These are phyloP conservation scores for Beverwykella pulmonaria DNA, from an alignment of 495 filamentous ascomycete genomes.

Conservation along the genomic window DNA sequence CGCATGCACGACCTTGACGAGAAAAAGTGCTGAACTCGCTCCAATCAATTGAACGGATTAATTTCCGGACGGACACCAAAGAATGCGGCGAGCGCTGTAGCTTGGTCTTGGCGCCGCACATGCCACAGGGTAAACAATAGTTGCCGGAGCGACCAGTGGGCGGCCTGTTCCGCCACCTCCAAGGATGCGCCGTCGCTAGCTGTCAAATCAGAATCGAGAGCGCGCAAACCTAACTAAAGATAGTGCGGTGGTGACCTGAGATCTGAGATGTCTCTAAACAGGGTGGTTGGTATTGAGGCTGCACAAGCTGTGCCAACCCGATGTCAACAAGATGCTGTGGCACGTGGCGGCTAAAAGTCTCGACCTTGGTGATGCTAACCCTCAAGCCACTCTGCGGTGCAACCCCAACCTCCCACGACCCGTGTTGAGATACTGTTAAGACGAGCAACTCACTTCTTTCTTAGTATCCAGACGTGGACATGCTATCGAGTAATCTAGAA, in stretches of 20 bases:
- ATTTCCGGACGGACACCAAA: background rate
- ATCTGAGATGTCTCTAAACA: too few species aligned
- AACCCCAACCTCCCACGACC: too few species aligned
- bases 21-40: background rate
- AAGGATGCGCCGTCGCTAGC: too few species aligned
- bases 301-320: background rate
- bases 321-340: too few species aligned
- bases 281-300: background rate
- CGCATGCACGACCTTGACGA: constrained; percentile 7
- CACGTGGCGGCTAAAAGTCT: too few species aligned
- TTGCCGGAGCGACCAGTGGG: constrained; percentile 7
- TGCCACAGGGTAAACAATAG: constrained; percentile 17
- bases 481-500: background rate
- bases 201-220: too few species aligned
- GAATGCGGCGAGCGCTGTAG: background rate
- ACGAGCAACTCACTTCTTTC: too few species aligned
- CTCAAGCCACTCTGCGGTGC: too few species aligned
- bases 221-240: too few species aligned
- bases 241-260: too few species aligned
- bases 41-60: constrained; percentile 8
- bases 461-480: background rate
- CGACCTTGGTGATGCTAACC: too few species aligned
- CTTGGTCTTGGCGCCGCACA: constrained; percentile 14
- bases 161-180: background rate
- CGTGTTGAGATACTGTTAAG: too few species aligned